A percentile compares a stretch with the other conserved stretches of the same genome.
phyloP scores from a whole-genome alignment of 345 rosid species.

The Murraya paniculata region DNA sequence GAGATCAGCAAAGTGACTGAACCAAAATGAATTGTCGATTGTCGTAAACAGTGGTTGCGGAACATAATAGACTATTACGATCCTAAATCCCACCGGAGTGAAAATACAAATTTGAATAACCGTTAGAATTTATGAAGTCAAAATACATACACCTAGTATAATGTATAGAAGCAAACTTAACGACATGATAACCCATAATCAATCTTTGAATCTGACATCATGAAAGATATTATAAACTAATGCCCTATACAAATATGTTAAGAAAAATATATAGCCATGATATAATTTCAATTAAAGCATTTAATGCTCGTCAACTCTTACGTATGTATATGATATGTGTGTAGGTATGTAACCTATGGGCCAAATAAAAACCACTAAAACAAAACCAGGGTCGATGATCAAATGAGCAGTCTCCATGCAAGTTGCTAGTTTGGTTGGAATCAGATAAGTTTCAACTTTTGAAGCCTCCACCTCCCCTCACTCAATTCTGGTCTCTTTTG shows the following conservation, averaged over 20 bases:
- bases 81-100: too few relatives aligned
- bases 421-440: slow-evolving; percentile 13
- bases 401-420: background rate
- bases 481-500: background rate
- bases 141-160: background rate
- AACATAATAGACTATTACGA: too few relatives aligned
- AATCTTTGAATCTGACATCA: background rate
- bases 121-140: background rate
- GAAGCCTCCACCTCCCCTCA: background rate
- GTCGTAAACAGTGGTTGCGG: rapidly evolving
- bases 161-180: background rate
- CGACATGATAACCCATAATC: background rate
- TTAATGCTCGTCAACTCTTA: slow-evolving; percentile 7
- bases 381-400: slow-evolving; percentile 16
- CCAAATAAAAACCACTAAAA: slow-evolving; percentile 16
- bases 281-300: too few relatives aligned
- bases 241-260: background rate
- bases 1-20: too few relatives aligned
- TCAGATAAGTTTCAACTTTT: slow-evolving; percentile 20
- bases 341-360: slow-evolving; percentile 17
- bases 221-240: background rate
- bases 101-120: too few relatives aligned
- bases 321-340: background rate
- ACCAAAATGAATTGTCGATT: too few relatives aligned
- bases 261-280: too few relatives aligned